Base-by-base conservation (phyloP, 2,329 filamentous ascomycete genomes). In the Fusarium drepaniforme region DNA sequence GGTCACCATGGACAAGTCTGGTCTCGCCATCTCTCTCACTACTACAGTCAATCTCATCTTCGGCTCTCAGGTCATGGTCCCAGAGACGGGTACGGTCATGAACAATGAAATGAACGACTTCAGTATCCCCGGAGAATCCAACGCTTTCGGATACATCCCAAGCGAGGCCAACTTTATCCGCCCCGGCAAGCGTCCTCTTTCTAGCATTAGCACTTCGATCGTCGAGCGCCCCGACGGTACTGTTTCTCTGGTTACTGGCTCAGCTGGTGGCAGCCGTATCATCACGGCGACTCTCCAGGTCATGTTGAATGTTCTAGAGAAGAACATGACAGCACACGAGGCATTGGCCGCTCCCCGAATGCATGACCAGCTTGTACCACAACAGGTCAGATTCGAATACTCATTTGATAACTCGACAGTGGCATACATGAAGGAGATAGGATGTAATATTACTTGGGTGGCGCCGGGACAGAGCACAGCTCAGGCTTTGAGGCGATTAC, bases 11-110 rank as follows among this genome's bases (percentile, higher is more conserved):
- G 95, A 97, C 81, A 84, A 86, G 46, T 89, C 87, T 1, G 95
- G 95, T 0, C 83, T 97, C 75, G 89, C 93, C 11, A 88, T 97
- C 60, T 93, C 93, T 0, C 85, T 95, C 3, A 97, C 95, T 0
- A 95, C 94, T 0, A 97, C 95, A 0, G 86, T 97, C 71, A 97
- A 97, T 81, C 86, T 95, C 9, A 86, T 94, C 3, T 97, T 97
- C 76, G 95, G 95, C 13, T 94, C 91, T 11, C 88, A 89, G 4
- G 78, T 97, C 53, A 90, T 97, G 77, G 90, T 97, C 0, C 94
- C 94, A 0, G 94, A 97, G 79, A 97, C 94, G 0, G 94, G 94
- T 4, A 86, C 97, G 51, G 93, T 96, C 63, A 92, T 96, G 84
- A 90, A 90, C 79, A 83, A 89, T 70, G 86, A 90, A 77, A 88